A percentile compares a stretch with the other conserved stretches of the same genome.
Conservation (phyloP, 2,329 filamentous ascomycete genomes). For the Dendrostoma leiphaemia region DNA sequence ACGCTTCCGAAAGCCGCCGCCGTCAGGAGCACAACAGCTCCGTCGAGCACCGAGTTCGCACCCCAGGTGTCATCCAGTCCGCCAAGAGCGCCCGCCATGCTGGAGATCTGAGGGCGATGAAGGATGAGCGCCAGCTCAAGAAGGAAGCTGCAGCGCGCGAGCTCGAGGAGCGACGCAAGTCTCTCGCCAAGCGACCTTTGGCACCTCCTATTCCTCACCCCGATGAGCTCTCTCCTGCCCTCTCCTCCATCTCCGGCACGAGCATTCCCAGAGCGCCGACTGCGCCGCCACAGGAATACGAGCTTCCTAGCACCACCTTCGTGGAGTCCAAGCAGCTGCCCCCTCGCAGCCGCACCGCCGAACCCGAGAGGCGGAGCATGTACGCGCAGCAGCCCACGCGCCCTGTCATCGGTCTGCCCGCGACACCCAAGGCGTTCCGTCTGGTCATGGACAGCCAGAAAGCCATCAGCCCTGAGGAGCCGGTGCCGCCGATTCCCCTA, state of each 20-base stretch:
- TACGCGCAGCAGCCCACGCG: slow-evolving; percentile 38
- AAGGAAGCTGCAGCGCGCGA: slow-evolving; percentile 79
- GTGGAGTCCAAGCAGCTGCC: slow-evolving; percentile 42
- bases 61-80: slow-evolving; percentile 37
- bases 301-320: slow-evolving; percentile 42
- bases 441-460: slow-evolving; percentile 62
- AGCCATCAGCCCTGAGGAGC: slow-evolving; percentile 36
- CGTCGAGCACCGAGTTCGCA: slow-evolving; percentile 27
- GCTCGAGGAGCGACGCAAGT: slow-evolving; percentile 83
- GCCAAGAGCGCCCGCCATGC: slow-evolving; percentile 44
- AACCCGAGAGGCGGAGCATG: slow-evolving; percentile 56
- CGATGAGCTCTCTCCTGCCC: slow-evolving; percentile 45
- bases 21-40: slow-evolving; percentile 28
- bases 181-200: slow-evolving; percentile 75
- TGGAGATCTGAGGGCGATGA: slow-evolving; percentile 55
- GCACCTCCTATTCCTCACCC: slow-evolving; percentile 80
- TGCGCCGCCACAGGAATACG: slow-evolving; percentile 33
- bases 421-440: slow-evolving; percentile 88
- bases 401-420: slow-evolving; percentile 73
- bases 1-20: slow-evolving; percentile 26
- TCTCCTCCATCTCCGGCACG: slow-evolving; percentile 9
- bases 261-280: slow-evolving; percentile 26
- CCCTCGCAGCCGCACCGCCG: slow-evolving; percentile 63
- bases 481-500: slow-evolving; percentile 54
- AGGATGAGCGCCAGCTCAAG: slow-evolving; percentile 61